Conservation (phyloP, 345 rosid species). For the Eucalyptus erythrocorys region DNA sequence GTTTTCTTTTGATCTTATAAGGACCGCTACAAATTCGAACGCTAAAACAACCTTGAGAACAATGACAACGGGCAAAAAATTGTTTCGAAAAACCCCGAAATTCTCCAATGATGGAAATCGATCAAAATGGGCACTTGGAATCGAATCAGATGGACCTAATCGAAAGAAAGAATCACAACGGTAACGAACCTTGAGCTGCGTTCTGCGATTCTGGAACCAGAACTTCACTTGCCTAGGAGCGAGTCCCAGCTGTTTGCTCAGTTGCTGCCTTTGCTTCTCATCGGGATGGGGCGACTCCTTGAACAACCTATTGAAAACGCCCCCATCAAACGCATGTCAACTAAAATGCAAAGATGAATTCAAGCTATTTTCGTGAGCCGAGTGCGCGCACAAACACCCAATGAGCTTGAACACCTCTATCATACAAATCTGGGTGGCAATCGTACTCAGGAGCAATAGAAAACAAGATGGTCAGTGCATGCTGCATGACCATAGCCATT, state of each 20-base stretch:
- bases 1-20: background rate
- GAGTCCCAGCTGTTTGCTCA: slow-evolving; percentile 88
- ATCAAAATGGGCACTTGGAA: background rate
- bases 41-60: background rate
- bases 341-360: background rate
- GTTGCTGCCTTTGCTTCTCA: slow-evolving; percentile 93
- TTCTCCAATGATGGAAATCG: background rate
- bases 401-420: background rate
- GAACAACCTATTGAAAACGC: slow-evolving; percentile 42
- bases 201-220: slow-evolving; percentile 99
- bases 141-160: background rate
- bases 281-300: slow-evolving; percentile 99
- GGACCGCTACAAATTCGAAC: background rate
- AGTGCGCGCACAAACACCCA: background rate
- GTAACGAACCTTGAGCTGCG: slow-evolving; percentile 73
- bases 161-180: background rate
- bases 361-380: background rate
- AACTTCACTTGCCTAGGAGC: slow-evolving; percentile 98
- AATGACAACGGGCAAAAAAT: background rate
- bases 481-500: background rate
- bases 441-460: background rate
- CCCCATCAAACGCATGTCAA: background rate
- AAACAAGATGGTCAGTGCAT: background rate
- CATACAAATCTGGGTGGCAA: background rate
- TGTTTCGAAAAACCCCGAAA: background rate